Evolutionary conservation across 2,329 filamentous ascomycete species (phyloP).

Genomic region (Apiospora pterosperma): DNA sequence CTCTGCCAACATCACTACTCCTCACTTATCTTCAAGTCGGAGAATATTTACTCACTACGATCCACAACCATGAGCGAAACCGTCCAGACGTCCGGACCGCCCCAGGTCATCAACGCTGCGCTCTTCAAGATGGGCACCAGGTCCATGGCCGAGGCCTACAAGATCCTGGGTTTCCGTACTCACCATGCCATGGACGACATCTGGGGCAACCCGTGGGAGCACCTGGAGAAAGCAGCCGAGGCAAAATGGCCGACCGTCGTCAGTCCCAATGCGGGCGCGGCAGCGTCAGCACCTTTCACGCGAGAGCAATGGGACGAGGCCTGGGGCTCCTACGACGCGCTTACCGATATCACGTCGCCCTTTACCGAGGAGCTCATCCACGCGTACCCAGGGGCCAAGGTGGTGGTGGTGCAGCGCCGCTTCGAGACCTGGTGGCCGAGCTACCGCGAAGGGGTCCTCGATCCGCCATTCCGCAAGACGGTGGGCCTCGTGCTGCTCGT

Average conservation of each 20-base stretch:
- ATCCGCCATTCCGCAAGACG: slow-evolving; percentile 13
- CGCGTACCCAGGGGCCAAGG: slow-evolving; percentile 18
- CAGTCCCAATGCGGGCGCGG: background rate
- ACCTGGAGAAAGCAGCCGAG: slow-evolving; percentile 13
- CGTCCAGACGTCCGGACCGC: background rate
- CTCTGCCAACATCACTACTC: background rate
- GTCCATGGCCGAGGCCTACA: slow-evolving; percentile 13
- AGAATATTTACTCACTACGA: background rate
- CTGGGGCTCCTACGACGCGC: slow-evolving; percentile 15
- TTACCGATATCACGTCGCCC: slow-evolving; percentile 15
- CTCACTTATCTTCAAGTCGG: background rate
- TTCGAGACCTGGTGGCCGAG: slow-evolving; percentile 21
- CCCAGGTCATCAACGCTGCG: slow-evolving; percentile 9
- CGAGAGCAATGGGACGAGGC: slow-evolving; percentile 11
- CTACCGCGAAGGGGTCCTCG: slow-evolving; percentile 17
- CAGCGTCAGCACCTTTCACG: background rate
- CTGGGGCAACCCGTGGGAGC: slow-evolving; percentile 14
- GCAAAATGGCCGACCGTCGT: slow-evolving; percentile 10
- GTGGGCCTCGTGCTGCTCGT: background rate
- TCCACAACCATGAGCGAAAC: background rate
- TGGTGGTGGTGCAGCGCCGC: slow-evolving; percentile 19
- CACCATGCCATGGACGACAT: slow-evolving; percentile 9
- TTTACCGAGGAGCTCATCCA: slow-evolving; percentile 16
- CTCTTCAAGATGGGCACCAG: slow-evolving; percentile 13
- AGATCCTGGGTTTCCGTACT: slow-evolving; percentile 8